These are phyloP conservation scores for Leptographium galeiforme DNA, from an alignment of 2,329 filamentous ascomycete genomes.

Conservation along the genomic window DNA sequence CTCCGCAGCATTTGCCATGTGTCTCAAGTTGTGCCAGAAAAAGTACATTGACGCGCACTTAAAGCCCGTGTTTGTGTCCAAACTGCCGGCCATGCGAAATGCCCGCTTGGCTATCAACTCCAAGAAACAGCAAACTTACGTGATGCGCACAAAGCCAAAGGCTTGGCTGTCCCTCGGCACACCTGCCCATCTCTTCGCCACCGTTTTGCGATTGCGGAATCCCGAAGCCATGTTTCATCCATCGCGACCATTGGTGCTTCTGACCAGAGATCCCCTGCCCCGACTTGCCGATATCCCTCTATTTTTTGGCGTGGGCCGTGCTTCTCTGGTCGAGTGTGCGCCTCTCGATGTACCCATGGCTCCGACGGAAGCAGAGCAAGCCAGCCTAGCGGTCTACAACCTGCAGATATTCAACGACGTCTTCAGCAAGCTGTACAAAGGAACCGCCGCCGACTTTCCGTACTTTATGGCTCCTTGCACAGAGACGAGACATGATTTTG, in stretches of 20 bases:
- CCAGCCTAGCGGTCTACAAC: slow-evolving; percentile 55
- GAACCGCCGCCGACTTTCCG: slow-evolving; percentile 49
- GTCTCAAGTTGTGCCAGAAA: slow-evolving; percentile 51
- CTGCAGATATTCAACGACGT: slow-evolving; percentile 66
- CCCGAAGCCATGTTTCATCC: slow-evolving; percentile 41
- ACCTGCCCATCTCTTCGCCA: slow-evolving; percentile 45
- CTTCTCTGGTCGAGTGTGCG: slow-evolving; percentile 42
- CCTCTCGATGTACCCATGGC: slow-evolving; percentile 29
- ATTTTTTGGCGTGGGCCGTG: slow-evolving; percentile 52
- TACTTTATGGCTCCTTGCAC: slow-evolving; percentile 66
- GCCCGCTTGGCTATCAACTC: slow-evolving; percentile 69
- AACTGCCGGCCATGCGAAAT: slow-evolving; percentile 72
- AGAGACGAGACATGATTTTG: slow-evolving; percentile 14
- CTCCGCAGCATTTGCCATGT: slow-evolving; percentile 77
- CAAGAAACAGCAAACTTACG: slow-evolving; percentile 61
- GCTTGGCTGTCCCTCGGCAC: slow-evolving; percentile 47
- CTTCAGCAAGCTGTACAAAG: slow-evolving; percentile 76
- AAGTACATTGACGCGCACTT: slow-evolving; percentile 61
- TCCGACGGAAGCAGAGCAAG: slow-evolving; percentile 28
- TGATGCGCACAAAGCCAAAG: slow-evolving; percentile 65
- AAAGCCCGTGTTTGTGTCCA: slow-evolving; percentile 57
- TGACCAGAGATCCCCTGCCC: slow-evolving; percentile 56
- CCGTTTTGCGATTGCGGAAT: slow-evolving; percentile 43
- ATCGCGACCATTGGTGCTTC: slow-evolving; percentile 52
- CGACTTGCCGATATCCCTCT: slow-evolving; percentile 54